These are phyloP conservation scores for Pseudognaphalium luteoalbum DNA, from an alignment of 129 eudicot species.

Conservation along the genomic window DNA sequence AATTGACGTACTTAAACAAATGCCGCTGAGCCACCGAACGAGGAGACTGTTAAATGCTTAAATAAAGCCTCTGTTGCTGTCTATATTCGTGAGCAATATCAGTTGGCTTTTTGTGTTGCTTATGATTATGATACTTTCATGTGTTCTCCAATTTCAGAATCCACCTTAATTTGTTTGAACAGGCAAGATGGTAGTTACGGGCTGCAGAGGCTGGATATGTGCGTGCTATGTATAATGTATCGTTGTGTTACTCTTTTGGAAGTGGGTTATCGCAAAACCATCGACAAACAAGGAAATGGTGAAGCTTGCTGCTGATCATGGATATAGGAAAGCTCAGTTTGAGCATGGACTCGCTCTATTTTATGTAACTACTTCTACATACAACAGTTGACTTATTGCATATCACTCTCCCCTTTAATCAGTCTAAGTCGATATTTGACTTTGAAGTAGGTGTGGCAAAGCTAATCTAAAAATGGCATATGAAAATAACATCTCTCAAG, in stretches of 20 bases:
- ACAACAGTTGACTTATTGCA: neutral
- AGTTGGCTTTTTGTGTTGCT: constrained; percentile 70
- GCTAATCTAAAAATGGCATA: too few relatives aligned
- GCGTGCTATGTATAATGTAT: constrained; percentile 79
- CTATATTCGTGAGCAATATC: constrained; percentile 90
- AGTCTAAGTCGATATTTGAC: neutral
- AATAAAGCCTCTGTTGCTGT: constrained; percentile 64
- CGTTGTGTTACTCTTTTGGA: constrained; percentile 73
- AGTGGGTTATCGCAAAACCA: constrained; percentile 60
- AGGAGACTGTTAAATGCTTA: constrained; percentile 80
- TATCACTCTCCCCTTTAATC: neutral
- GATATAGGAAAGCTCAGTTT: too few relatives aligned
- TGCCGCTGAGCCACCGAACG: constrained; percentile 70
- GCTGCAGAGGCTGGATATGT: too few relatives aligned
- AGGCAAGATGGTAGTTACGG: constrained; percentile 89
- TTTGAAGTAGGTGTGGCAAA: neutral
- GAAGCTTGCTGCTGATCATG: constrained; percentile 92
- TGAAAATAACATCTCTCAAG: too few relatives aligned
- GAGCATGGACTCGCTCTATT: too few relatives aligned
- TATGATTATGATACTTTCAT: neutral
- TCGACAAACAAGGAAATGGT: constrained; percentile 75
- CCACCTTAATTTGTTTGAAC: constrained; percentile 9
- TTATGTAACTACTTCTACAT: constrained; percentile 45
- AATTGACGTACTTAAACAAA: constrained; percentile 21
- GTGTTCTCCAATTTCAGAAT: constrained; percentile 4